Conservation (phyloP, 306 rosid genomes). For the Begonia fuchsioides region DNA sequence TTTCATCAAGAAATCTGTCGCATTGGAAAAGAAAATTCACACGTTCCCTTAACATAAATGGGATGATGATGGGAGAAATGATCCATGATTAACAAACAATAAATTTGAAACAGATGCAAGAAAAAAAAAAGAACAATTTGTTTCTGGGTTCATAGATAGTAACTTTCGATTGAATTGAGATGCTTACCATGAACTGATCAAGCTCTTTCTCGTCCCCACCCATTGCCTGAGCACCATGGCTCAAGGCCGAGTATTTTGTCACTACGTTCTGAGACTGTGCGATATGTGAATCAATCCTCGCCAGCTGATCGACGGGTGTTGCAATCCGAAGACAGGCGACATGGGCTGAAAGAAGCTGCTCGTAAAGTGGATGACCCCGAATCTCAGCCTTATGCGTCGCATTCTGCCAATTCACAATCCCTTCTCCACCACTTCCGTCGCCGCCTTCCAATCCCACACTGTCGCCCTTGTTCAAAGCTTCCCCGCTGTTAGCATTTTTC, state of each 20-base stretch:
- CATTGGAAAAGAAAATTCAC: too few relatives aligned
- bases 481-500: constrained; percentile 11
- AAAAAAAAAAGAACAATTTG: background rate
- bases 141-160: too few relatives aligned
- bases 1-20: too few relatives aligned
- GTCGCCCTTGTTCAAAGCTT: constrained; percentile 22
- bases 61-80: too few relatives aligned
- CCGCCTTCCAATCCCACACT: constrained; percentile 24
- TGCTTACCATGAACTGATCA: constrained; percentile 81
- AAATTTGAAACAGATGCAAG: background rate
- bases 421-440: constrained; percentile 23
- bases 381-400: constrained; percentile 73
- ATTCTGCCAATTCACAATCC: constrained; percentile 70
- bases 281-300: constrained; percentile 89
- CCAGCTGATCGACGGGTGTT: constrained; percentile 93
- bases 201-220: constrained; percentile 73
- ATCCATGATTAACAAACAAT: too few relatives aligned
- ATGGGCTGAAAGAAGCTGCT: constrained; percentile 81
- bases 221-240: constrained; percentile 32
- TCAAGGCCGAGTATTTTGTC: constrained; percentile 68
- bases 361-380: constrained; percentile 75
- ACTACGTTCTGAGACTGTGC: constrained; percentile 90
- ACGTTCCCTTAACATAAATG: too few relatives aligned
- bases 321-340: constrained; percentile 93
- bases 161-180: background rate